phyloP scores from a whole-genome alignment of 1,284 basidiomycete genomes.

The Rugosomyces carneus region DNA sequence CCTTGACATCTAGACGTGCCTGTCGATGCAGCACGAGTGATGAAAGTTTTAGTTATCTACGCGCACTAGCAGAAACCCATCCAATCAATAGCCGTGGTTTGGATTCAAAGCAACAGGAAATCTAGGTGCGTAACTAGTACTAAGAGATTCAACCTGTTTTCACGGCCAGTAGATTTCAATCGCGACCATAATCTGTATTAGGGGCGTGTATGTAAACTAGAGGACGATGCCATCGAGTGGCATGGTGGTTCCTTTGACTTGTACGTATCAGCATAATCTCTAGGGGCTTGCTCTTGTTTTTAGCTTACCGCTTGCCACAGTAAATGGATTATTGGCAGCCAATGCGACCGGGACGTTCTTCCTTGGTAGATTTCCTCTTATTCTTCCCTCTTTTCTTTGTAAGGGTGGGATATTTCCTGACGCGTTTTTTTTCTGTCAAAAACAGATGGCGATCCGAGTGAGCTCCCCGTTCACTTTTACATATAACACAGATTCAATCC shows the following conservation, averaged over 20 bases:
- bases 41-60: constrained; percentile 31
- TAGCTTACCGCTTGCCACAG: no score
- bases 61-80: constrained; percentile 76
- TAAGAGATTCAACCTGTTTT: constrained; percentile 8
- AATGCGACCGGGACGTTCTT: not conserved
- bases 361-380: not conserved
- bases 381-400: no score
- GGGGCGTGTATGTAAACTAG: constrained; percentile 78
- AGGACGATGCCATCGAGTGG: constrained; percentile 86
- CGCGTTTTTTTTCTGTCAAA: not conserved
- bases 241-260: constrained; percentile 47
- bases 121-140: constrained; percentile 42
- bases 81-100: constrained; percentile 80
- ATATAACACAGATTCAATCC: no score
- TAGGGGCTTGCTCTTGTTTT: no score
- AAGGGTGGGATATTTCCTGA: not conserved
- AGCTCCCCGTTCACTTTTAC: no score
- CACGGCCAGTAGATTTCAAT: constrained; percentile 53
- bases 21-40: constrained; percentile 59
- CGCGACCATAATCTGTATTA: constrained; percentile 72
- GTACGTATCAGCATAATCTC: no score
- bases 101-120: constrained; percentile 79
- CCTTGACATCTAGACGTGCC: constrained; percentile 79
- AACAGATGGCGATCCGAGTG: not conserved
- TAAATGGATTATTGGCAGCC: not conserved